A percentile compares a stretch with the other conserved stretches of the same genome.
Conservation (phyloP, 2,329 filamentous ascomycete species). For the Acarospora socialis region DNA sequence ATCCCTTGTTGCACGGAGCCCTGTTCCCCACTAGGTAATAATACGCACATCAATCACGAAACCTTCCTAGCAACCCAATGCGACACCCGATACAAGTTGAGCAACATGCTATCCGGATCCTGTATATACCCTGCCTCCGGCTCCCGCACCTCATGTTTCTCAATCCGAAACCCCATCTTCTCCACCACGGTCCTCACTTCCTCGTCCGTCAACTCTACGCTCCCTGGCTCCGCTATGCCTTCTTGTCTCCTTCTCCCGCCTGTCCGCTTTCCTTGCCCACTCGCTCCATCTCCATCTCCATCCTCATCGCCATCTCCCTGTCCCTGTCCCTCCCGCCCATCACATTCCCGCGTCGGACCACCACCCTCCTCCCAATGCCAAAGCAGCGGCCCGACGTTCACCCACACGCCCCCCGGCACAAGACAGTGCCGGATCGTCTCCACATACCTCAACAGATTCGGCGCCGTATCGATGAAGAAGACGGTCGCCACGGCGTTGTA, state of each 20-base stretch:
- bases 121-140: conserved; percentile 76
- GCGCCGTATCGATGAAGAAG: conserved; percentile 95
- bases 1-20: conserved; percentile 1
- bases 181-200: conserved; percentile 68
- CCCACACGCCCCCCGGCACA: conserved; percentile 60
- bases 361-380: conserved; percentile 87
- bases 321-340: conserved; percentile 21
- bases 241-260: too few species aligned
- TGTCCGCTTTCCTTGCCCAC: conserved; percentile 22
- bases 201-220: conserved; percentile 77
- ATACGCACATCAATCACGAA: neutral
- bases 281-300: conserved; percentile 36
- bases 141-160: conserved; percentile 41
- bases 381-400: conserved; percentile 80
- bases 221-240: conserved; percentile 82
- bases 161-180: conserved; percentile 61
- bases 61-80: conserved; percentile 75
- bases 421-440: conserved; percentile 70
- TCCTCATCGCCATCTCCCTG: conserved; percentile 12
- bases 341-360: conserved; percentile 37
- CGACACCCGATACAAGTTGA: conserved; percentile 64
- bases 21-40: conserved; percentile 5
- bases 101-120: conserved; percentile 71
- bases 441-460: conserved; percentile 81
- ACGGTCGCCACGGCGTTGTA: conserved; percentile 81